phyloP scores from a whole-genome alignment of 176 grass and related monocot genomes.

The Oryza meridionalis region DNA sequence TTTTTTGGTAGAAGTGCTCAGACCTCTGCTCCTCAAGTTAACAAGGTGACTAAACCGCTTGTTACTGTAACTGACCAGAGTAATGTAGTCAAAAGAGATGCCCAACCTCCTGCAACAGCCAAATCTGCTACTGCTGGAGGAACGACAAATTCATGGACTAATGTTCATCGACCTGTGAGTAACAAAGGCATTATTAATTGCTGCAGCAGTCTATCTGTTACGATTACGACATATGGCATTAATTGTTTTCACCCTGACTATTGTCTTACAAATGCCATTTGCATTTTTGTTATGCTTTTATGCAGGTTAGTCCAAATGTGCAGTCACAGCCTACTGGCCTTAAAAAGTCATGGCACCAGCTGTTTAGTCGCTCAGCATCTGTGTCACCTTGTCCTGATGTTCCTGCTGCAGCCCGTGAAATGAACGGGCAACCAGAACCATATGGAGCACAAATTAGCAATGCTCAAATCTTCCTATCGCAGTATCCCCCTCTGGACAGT shows the following conservation, averaged over 20 bases:
- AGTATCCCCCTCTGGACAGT: slow-evolving; percentile 56
- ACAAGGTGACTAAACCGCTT: slow-evolving; percentile 54
- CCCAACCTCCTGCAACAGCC: slow-evolving; percentile 42
- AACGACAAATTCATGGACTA: slow-evolving; percentile 50
- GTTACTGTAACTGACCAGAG: slow-evolving; percentile 51
- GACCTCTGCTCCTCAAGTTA: slow-evolving; percentile 47
- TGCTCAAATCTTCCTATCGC: slow-evolving; percentile 49
- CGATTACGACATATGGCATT: slow-evolving; percentile 11
- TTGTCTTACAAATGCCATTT: slow-evolving; percentile 29
- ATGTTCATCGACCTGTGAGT: slow-evolving; percentile 71
- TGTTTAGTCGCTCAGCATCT: slow-evolving; percentile 68
- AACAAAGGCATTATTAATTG: slow-evolving; percentile 34
- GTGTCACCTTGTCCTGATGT: slow-evolving; percentile 69
- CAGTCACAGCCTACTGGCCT: slow-evolving; percentile 52
- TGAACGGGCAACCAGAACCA: slow-evolving; percentile 37
- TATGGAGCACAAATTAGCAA: slow-evolving; percentile 49
- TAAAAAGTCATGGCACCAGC: slow-evolving; percentile 88
- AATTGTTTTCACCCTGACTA: slow-evolving; percentile 26
- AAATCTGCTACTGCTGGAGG: slow-evolving; percentile 63
- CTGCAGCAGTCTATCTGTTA: slow-evolving; percentile 17
- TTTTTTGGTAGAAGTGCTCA: slow-evolving; percentile 76
- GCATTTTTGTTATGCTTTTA: slow-evolving; percentile 38
- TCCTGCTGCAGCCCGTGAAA: slow-evolving; percentile 36
- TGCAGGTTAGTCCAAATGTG: slow-evolving; percentile 70
- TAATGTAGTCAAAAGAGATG: slow-evolving; percentile 63